Evolutionary conservation across 768 basidiomycete genomes (phyloP).

Genomic region (Rhodosporidiobolus odoratus): DNA sequence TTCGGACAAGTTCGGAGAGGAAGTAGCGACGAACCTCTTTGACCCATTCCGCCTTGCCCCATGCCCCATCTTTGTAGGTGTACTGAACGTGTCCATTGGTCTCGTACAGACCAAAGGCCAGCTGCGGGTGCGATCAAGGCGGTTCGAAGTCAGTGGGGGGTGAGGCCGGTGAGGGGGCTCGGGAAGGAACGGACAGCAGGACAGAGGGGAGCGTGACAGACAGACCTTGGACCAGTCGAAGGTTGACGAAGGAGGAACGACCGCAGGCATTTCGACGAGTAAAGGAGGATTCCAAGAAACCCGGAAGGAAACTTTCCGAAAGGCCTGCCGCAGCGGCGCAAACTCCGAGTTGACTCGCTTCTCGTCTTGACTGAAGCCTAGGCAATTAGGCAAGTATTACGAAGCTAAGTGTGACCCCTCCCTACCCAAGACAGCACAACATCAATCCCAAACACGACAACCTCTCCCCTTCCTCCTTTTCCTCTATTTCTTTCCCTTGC

Average conservation of each 20-base stretch:
- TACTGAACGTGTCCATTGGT: slow-evolving; percentile 38
- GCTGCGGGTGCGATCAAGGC: neutral
- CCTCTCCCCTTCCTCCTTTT: too few species aligned
- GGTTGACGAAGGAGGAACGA: slow-evolving; percentile 44
- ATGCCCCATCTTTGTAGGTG: slow-evolving; percentile 30
- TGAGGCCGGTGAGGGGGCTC: neutral
- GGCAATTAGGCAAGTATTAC: too few species aligned
- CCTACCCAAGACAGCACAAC: too few species aligned
- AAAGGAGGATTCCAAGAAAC: too few species aligned
- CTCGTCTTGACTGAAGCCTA: too few species aligned
- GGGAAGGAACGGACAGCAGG: neutral
- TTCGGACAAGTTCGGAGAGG: too few species aligned
- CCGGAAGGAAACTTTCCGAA: too few species aligned
- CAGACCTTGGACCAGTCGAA: slow-evolving; percentile 42
- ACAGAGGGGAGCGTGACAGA: neutral
- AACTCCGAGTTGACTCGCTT: too few species aligned
- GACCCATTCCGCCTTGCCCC: slow-evolving; percentile 36
- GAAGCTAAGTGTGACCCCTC: too few species aligned
- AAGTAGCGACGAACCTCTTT: neutral
- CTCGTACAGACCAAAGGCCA: slow-evolving; percentile 31
- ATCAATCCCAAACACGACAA: too few species aligned
- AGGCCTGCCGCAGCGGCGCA: too few species aligned
- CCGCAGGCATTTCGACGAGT: slow-evolving; percentile 40
- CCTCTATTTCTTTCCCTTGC: slow-evolving; percentile 41
- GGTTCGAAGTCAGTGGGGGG: neutral